Evolutionary conservation across 164 flowering plant species (phyloP).

Genomic region (Vitis amurensis): DNA sequence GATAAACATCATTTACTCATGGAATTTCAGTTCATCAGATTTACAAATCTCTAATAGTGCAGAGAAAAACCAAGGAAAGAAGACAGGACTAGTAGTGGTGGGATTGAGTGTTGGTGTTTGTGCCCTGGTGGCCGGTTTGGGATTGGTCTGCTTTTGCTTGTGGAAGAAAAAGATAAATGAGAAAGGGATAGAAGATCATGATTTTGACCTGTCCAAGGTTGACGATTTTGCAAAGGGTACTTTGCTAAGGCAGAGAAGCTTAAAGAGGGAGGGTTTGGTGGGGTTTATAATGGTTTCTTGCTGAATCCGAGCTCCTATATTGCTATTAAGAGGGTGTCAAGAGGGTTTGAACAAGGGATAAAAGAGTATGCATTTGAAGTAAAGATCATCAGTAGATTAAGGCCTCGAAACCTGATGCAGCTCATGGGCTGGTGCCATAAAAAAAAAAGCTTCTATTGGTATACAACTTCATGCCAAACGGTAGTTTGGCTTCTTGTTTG

Average conservation of each 20-base stretch:
- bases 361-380: conserved; percentile 10
- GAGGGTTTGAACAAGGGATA: conserved; percentile 6
- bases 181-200: background rate
- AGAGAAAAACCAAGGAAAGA: no score
- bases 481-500: background rate
- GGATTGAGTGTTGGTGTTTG: background rate
- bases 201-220: background rate
- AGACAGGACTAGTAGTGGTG: background rate
- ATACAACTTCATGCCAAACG: conserved; percentile 6
- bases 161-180: background rate
- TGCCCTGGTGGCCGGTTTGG: background rate
- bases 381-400: no score
- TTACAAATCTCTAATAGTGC: no score
- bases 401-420: no score
- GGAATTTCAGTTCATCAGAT: no score
- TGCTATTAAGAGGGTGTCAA: conserved; percentile 15
- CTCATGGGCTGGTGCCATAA: conserved; percentile 4
- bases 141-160: background rate
- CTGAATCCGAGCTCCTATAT: background rate
- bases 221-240: no score
- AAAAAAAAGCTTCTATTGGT: conserved; percentile 3
- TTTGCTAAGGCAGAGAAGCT: no score
- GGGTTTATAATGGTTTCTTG: no score
- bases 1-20: no score
- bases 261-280: no score